Conservation (phyloP, 2,329 filamentous ascomycete genomes). For the Harringtonia lauricola region DNA sequence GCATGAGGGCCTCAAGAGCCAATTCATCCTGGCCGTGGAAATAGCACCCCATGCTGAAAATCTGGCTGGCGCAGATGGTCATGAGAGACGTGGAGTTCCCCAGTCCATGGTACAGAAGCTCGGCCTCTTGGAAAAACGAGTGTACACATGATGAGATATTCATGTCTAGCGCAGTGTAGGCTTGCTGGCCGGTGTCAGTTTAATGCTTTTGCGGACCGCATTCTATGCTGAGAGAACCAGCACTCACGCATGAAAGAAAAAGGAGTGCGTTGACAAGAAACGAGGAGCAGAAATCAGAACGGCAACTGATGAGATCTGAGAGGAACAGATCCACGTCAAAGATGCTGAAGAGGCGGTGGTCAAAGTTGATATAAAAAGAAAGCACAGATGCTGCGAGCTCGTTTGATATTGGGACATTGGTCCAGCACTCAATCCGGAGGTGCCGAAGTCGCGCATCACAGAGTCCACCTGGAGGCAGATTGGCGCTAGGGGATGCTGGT, state of each 20-base stretch:
- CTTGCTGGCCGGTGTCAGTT: background rate
- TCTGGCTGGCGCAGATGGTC: conserved; percentile 1
- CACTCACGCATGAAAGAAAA: conserved; percentile 6
- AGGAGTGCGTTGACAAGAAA: conserved; percentile 6
- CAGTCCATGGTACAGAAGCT: background rate
- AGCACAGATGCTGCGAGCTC: conserved; percentile 7
- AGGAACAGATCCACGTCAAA: conserved; percentile 11
- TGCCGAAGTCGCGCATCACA: conserved; percentile 1
- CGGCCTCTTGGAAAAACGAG: background rate
- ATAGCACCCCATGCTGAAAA: conserved; percentile 5
- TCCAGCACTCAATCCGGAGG: conserved; percentile 8
- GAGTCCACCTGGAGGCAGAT: too few species aligned
- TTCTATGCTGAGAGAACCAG: too few species aligned
- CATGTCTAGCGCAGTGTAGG: conserved; percentile 1
- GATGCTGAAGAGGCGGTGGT: conserved; percentile 7
- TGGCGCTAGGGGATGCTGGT: background rate
- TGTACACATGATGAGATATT: background rate
- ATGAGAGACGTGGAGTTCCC: background rate
- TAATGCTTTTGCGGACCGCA: too few species aligned
- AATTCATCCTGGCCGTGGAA: conserved; percentile 6
- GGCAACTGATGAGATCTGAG: conserved; percentile 2
- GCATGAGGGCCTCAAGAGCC: background rate
- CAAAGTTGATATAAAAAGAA: conserved; percentile 9
- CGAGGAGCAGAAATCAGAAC: conserved; percentile 4
- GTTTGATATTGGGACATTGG: conserved; percentile 6